Conservation (phyloP, 768 basidiomycete genomes). For the Rhizopogon salebrosus region DNA sequence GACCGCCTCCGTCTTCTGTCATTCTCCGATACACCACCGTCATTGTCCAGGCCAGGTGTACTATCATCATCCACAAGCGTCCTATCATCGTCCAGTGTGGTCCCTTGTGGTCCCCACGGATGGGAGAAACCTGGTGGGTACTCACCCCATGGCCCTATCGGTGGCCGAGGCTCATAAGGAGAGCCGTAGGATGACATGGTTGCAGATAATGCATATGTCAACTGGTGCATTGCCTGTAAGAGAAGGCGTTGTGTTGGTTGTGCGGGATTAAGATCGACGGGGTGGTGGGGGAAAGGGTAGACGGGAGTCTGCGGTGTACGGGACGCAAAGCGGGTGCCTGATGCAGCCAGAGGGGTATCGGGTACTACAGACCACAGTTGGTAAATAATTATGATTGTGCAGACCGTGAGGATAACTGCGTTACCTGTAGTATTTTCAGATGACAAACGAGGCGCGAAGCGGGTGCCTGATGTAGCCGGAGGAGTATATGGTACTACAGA, state of each 20-base stretch:
- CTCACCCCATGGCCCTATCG: conserved; percentile 1
- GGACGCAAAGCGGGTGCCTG: background rate
- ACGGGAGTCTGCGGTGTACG: background rate
- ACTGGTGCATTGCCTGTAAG: conserved; percentile 36
- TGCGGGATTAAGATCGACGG: conserved; percentile 23
- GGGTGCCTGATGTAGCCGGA: conserved; percentile 5
- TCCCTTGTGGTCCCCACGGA: conserved; percentile 15
- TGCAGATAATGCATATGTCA: conserved; percentile 33
- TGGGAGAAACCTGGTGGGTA: conserved; percentile 16
- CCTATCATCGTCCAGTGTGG: conserved; percentile 30
- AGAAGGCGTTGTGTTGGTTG: conserved; percentile 34
- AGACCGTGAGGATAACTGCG: background rate
- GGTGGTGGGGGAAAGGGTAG: conserved; percentile 22
- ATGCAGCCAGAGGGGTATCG: no score
- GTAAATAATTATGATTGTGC: no score
- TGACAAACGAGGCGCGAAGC: background rate
- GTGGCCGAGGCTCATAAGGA: background rate
- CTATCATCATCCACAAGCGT: background rate
- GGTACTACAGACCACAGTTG: no score
- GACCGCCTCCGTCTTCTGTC: background rate
- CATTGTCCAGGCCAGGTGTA: background rate
- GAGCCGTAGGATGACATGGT: conserved; percentile 21
- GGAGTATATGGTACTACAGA: no score
- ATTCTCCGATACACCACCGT: conserved; percentile 19
- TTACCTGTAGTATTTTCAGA: background rate